These are phyloP conservation scores for Phaffia australis DNA, from an alignment of 768 basidiomycete species.

Conservation along the genomic window DNA sequence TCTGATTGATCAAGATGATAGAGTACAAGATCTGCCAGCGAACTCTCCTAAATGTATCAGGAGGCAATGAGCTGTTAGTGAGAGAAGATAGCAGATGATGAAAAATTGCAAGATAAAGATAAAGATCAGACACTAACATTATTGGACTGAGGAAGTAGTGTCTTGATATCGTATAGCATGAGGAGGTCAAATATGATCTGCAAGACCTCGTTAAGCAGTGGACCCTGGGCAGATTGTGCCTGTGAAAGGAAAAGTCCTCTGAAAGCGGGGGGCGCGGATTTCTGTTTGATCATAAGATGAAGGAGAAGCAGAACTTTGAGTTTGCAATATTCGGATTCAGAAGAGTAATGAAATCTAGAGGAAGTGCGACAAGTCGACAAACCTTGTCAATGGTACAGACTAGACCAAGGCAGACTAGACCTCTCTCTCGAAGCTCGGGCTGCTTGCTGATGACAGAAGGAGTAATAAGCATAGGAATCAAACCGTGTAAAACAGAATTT, in stretches of 20 bases:
- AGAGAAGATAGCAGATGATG: not conserved
- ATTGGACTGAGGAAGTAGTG: constrained; percentile 1
- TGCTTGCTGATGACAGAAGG: constrained; percentile 76
- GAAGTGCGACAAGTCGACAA: constrained; percentile 38
- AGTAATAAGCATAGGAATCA: constrained; percentile 69
- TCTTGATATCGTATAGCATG: constrained; percentile 63
- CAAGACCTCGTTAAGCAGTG: constrained; percentile 58
- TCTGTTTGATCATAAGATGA: not conserved
- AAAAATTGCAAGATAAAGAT: not conserved
- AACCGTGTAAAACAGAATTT: constrained; percentile 58
- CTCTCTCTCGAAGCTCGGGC: constrained; percentile 64
- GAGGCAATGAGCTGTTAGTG: not conserved
- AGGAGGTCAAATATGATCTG: constrained; percentile 74
- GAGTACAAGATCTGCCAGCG: constrained; percentile 58
- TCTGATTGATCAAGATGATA: constrained; percentile 29
- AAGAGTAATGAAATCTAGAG: not conserved
- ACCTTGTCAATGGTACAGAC: constrained; percentile 64
- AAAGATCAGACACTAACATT: constrained; percentile 3
- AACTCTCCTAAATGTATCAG: constrained; percentile 35
- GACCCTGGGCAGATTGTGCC: constrained; percentile 53
- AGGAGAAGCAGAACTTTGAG: not conserved
- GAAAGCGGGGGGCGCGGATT: constrained; percentile 16
- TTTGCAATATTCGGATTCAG: not conserved
- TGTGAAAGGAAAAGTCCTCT: constrained; percentile 67
- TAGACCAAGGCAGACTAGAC: constrained; percentile 65